Conservation (phyloP, 768 basidiomycete species). For the Candolleomyces eurysporus region DNA sequence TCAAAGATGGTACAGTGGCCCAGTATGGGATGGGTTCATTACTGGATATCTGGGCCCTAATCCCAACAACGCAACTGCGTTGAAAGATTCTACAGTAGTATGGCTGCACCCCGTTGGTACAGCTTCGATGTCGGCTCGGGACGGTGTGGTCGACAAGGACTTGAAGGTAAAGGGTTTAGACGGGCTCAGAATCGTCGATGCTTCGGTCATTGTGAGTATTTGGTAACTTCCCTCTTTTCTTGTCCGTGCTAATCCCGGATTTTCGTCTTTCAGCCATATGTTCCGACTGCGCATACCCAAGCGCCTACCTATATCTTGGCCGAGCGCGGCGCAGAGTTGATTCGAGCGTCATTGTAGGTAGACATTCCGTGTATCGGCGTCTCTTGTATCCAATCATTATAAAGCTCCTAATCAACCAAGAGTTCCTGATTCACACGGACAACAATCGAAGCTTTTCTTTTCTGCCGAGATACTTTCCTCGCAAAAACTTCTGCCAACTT, state of each 20-base stretch:
- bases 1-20: constrained; percentile 1
- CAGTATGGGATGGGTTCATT: constrained; percentile 8
- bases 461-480: neutral
- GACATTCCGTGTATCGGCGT: neutral
- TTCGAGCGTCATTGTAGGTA: neutral
- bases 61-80: constrained; percentile 9
- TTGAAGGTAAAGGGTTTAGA: constrained; percentile 30
- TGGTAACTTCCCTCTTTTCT: neutral
- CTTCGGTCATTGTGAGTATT: constrained; percentile 29
- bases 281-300: neutral
- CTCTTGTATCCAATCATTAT: neutral
- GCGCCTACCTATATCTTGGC: neutral
- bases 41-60: constrained; percentile 1
- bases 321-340: neutral
- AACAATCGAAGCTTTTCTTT: neutral
- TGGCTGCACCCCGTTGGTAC: constrained; percentile 30
- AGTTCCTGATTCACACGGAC: too few relatives aligned
- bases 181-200: constrained; percentile 38
- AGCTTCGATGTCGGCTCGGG: constrained; percentile 26
- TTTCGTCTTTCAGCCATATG: neutral
- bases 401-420: neutral
- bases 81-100: constrained; percentile 17
- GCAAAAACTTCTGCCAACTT: neutral
- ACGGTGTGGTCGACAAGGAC: constrained; percentile 35
- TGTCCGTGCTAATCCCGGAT: neutral